phyloP scores from a whole-genome alignment of 768 basidiomycete genomes.

The Serendipita indica region DNA sequence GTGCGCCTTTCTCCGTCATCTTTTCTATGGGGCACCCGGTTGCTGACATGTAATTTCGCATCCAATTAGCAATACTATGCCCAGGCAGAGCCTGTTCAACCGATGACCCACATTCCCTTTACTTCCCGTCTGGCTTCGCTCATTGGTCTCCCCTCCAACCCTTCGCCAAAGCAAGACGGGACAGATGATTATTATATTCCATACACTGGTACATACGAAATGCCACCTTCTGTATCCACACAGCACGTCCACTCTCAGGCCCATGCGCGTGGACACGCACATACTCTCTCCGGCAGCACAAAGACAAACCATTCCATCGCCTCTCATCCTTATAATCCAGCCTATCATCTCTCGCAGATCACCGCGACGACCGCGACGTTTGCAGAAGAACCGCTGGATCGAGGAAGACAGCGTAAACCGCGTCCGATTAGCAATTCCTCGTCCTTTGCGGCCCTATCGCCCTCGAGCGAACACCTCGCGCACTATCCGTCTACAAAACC shows the following conservation, averaged over 20 bases:
- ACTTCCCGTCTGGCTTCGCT: slow-evolving; percentile 7
- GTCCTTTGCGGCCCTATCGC: neutral
- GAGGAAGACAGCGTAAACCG: neutral
- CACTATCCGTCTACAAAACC: neutral
- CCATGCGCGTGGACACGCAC: neutral
- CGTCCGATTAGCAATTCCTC: neutral
- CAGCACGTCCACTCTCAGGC: neutral
- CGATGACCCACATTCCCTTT: slow-evolving; percentile 10
- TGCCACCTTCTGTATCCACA: neutral
- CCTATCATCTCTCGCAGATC: neutral
- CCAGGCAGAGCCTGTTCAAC: neutral
- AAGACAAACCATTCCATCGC: neutral
- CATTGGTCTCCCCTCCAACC: neutral
- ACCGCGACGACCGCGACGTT: neutral
- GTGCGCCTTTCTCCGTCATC: neutral
- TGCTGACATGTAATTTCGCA: neutral
- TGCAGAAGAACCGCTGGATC: neutral
- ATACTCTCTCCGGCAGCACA: slow-evolving; percentile 3
- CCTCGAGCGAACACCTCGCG: neutral
- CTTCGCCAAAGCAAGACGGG: slow-evolving; percentile 5
- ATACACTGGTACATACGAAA: slow-evolving; percentile 4
- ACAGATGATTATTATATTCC: slow-evolving; percentile 4
- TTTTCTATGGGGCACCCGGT: neutral
- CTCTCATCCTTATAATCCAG: slow-evolving; percentile 2
- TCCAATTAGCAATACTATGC: neutral